Conservation (phyloP, 1,139 yeast species). For the Tardiomyces blankii region DNA sequence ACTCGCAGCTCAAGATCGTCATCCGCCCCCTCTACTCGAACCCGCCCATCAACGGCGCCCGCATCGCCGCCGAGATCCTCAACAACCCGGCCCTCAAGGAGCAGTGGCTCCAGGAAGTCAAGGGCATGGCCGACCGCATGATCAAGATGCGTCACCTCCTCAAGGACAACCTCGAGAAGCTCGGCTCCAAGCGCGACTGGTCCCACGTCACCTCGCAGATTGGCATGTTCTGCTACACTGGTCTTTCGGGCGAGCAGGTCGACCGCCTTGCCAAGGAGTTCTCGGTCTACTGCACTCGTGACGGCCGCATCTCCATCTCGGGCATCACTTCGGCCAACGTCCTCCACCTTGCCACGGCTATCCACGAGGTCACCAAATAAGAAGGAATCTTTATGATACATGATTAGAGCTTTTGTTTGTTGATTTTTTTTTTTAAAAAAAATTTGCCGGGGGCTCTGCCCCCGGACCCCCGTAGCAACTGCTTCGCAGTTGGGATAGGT, state of each 20-base stretch:
- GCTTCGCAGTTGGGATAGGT: too few relatives aligned
- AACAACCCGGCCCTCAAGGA: constrained; percentile 48
- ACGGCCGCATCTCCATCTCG: constrained; percentile 89
- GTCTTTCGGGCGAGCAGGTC: constrained; percentile 71
- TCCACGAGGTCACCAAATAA: constrained; percentile 58
- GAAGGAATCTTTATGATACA: background rate
- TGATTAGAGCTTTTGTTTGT: background rate
- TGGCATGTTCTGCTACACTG: constrained; percentile 97
- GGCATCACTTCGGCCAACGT: constrained; percentile 81
- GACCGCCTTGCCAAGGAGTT: constrained; percentile 64
- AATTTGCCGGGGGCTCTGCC: too few relatives aligned
- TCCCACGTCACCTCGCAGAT: constrained; percentile 84
- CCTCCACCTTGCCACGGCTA: constrained; percentile 66
- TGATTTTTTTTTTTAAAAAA: too few relatives aligned
- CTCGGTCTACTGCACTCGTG: constrained; percentile 57
- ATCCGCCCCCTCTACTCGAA: constrained; percentile 82
- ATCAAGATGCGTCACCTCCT: constrained; percentile 61
- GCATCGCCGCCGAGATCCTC: constrained; percentile 72
- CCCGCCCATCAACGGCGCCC: constrained; percentile 96
- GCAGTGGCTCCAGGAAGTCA: constrained; percentile 82
- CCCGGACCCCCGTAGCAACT: too few relatives aligned
- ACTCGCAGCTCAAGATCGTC: constrained; percentile 67
- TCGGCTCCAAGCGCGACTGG: constrained; percentile 86
- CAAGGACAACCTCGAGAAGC: constrained; percentile 46
- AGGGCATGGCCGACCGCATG: constrained; percentile 83